Evolutionary conservation across 441 rosid genomes (phyloP), one percentile per base, ranked within the genome.

Genomic region (Pelargonium myrrhifolium): DNA sequence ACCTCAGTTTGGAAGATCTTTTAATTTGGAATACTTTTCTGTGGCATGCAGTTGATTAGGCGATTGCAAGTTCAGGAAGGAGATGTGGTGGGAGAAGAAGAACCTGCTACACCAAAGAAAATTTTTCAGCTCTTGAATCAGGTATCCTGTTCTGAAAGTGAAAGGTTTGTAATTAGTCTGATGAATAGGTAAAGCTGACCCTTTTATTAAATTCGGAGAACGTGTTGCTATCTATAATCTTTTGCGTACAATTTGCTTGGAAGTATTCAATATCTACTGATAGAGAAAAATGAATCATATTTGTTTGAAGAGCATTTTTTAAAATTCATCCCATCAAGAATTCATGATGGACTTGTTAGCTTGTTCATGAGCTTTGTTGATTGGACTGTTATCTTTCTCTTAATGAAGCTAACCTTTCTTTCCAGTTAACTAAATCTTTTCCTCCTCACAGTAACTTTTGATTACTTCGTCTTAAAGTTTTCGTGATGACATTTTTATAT

Each of bases 21-120:
- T 53, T 53, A 7, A 53, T 18, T 53, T 53, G 59, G 22, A 53
- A 53, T 17, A 21, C 9, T 56, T 12, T 58, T 58, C 24, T 58
- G n/a, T 21, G 10, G n/a, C n/a, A 20, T 71, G 69, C 84, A 92
- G 99, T 80, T 94, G 81, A 81, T 85, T 74, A 79, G 93, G 78
- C 85, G 80, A 71, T 75, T 89, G 72, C 94, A 78, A 28, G 26
- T 91, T 47, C 91, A 84, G 71, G 97, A 92, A 24, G 97, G 90
- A 80, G 89, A 91, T 81, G 97, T 97, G 65, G 92, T 94, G 77
- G 99, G 92, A 61, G 93, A 91, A 72, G 97, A 90, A 43, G 77
- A 80, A 61, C 74, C 88, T 51, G 83, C 90, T 14, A 82, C 96
- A 9, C 93, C 96, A 8, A 86, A 88, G 82, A 89, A 74, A 79